phyloP scores from a whole-genome alignment of 2,329 filamentous ascomycete species.

The Gyromitra esculenta region DNA sequence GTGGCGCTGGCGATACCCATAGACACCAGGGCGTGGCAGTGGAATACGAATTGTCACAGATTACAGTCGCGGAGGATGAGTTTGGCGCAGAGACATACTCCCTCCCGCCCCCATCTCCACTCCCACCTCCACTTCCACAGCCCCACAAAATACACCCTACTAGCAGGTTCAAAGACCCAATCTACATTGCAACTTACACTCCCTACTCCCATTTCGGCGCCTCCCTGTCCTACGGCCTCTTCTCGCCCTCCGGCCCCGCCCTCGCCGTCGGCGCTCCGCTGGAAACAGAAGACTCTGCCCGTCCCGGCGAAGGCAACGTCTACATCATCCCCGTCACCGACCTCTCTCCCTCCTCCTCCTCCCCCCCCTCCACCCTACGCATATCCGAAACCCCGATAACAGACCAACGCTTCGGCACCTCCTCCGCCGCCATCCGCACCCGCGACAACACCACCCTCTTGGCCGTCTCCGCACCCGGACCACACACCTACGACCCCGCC shows the following conservation, averaged over 20 bases:
- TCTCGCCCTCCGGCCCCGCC: constrained; percentile 48
- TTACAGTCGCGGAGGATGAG: constrained; percentile 33
- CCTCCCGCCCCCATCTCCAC: constrained; percentile 13
- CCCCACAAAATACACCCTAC: neutral
- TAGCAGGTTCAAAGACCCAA: constrained; percentile 49
- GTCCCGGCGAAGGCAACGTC: constrained; percentile 50
- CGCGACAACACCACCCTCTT: constrained; percentile 40
- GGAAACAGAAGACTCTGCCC: constrained; percentile 49
- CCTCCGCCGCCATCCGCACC: constrained; percentile 26
- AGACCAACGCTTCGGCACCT: constrained; percentile 53
- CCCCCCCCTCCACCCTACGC: neutral
- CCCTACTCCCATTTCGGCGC: constrained; percentile 56
- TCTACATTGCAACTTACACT: constrained; percentile 54
- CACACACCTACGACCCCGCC: constrained; percentile 43
- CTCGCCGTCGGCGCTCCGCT: constrained; percentile 51
- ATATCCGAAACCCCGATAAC: neutral
- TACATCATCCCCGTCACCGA: constrained; percentile 50
- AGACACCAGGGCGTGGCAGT: neutral
- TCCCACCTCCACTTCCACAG: neutral
- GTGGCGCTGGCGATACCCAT: constrained; percentile 38
- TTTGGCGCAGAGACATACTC: constrained; percentile 52
- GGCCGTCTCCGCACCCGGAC: constrained; percentile 51
- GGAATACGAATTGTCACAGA: constrained; percentile 15
- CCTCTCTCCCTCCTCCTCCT: constrained; percentile 18
- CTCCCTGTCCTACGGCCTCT: constrained; percentile 53